Percentiles rank a stretch among this genome's conserved stretches.
Conservation (phyloP, 768 basidiomycete genomes). For the Dioszegia hungarica region DNA sequence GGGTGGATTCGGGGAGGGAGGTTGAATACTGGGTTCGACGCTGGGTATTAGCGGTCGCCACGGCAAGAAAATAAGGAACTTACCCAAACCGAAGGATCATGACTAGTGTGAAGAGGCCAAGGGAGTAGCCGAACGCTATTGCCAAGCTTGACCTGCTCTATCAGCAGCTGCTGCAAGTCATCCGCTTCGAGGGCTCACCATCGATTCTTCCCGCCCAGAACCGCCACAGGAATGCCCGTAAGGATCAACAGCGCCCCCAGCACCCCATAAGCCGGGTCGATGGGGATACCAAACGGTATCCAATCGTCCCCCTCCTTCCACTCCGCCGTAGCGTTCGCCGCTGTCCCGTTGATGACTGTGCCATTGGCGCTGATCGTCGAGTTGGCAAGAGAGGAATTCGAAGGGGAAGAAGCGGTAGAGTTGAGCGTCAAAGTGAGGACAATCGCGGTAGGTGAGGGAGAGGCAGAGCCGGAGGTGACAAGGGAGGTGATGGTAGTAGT, state of each 20-base stretch:
- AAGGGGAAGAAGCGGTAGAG: slow-evolving; percentile 6
- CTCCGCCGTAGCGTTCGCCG: slow-evolving; percentile 28
- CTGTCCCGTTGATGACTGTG: background rate
- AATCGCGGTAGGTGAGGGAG: slow-evolving; percentile 40
- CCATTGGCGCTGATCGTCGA: slow-evolving; percentile 1
- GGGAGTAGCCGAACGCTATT: slow-evolving; percentile 82
- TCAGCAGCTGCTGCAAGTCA: background rate
- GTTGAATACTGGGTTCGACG: slow-evolving; percentile 62
- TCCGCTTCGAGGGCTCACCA: slow-evolving; percentile 57
- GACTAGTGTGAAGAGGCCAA: slow-evolving; percentile 77
- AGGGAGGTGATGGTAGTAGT: slow-evolving; percentile 37
- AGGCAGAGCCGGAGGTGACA: slow-evolving; percentile 19
- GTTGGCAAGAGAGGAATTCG: slow-evolving; percentile 7
- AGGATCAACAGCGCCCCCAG: slow-evolving; percentile 82
- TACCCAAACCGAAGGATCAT: slow-evolving; percentile 58
- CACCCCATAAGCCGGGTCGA: slow-evolving; percentile 85
- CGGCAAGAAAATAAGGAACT: slow-evolving; percentile 2
- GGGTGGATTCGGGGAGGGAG: slow-evolving; percentile 60
- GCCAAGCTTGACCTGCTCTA: slow-evolving; percentile 82
- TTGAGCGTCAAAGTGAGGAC: slow-evolving; percentile 44
- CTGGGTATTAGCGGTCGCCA: slow-evolving; percentile 53
- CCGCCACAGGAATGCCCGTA: slow-evolving; percentile 81
- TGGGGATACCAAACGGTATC: slow-evolving; percentile 57
- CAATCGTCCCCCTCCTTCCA: slow-evolving; percentile 40
- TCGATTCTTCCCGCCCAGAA: slow-evolving; percentile 91